Evolutionary conservation across 2,329 filamentous ascomycete species (phyloP), one percentile per base, ranked within the genome.

Genomic region (Bisporella sp.): DNA sequence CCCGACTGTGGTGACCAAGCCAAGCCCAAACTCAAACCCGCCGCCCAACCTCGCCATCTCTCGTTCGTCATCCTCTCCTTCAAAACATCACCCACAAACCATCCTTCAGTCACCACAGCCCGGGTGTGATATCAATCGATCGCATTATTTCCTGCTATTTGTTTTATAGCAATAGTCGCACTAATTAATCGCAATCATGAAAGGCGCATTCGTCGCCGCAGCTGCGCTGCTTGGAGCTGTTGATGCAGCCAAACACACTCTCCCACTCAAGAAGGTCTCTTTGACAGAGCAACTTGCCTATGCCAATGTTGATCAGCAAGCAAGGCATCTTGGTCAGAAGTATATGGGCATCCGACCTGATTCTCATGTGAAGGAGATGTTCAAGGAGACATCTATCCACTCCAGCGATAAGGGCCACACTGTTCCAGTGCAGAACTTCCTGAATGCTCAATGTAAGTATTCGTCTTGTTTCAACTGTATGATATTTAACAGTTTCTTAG

Each of bases 251-350:
- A 78, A 96, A 60, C 89, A 97, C 82, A 95, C 89, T 79, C 85
- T 96, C 81, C 93, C 95, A 80, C 85, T 99, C 66, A 87, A 96
- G 81, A 99, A 99, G 85, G 76, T 97, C 56, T 86, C 93, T 60
- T 77, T 99, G 53, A 80, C 84, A 46, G 89, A 97, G 70, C 93
- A 97, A 76, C 81, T 99, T 66, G 91, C 95, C 76, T 75, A 82
- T 59, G 80, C 86, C 66, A 87, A 86, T 67, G 83, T 99, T 67
- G 82, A 89, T 66, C 76, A 83, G 55, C 92, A 97, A 66, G 79
- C 89, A 61, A 82, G 85, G 68, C 82, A 84, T 56, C 82, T 99
- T 54, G 84, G 88, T 58, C 92, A 97, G 78, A 99, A 97, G 81
- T 96, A 96, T 78, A 87, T 97, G 81, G 90, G 91, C 58, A 70